Percentiles rank a stretch among this genome's conserved stretches.
These are phyloP conservation scores for Russula griseocarnosa DNA, from an alignment of 768 basidiomycete species.

Conservation along the genomic window DNA sequence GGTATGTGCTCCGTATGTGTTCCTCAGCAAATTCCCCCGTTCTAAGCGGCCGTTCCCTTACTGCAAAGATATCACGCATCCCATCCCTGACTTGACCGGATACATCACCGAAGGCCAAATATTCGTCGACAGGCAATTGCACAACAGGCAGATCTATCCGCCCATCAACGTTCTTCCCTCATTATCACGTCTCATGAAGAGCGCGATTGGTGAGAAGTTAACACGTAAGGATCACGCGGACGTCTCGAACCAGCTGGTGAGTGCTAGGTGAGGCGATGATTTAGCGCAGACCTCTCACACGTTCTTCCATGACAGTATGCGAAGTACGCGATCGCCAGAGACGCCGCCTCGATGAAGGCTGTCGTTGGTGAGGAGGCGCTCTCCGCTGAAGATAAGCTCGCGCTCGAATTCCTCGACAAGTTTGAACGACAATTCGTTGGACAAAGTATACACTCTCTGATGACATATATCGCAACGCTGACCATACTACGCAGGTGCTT, in stretches of 20 bases:
- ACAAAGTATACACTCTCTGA: constrained; percentile 58
- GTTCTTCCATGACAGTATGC: constrained; percentile 61
- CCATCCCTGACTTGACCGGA: constrained; percentile 98
- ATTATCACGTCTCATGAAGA: constrained; percentile 99
- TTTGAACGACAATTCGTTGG: constrained; percentile 98
- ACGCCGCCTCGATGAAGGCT: constrained; percentile 98
- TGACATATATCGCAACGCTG: background rate
- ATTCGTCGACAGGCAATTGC: constrained; percentile 93
- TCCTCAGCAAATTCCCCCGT: constrained; percentile 16
- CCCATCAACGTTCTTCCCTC: constrained; percentile 99
- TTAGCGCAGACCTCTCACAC: constrained; percentile 25
- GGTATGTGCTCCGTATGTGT: constrained; percentile 62
- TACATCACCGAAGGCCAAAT: constrained; percentile 99
- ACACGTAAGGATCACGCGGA: constrained; percentile 99
- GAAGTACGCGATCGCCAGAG: constrained; percentile 96
- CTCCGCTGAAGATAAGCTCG: constrained; percentile 91
- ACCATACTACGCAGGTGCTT: constrained; percentile 58
- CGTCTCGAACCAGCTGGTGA: constrained; percentile 95
- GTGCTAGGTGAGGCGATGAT: constrained; percentile 33
- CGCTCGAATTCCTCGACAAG: constrained; percentile 94
- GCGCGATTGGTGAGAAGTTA: constrained; percentile 94
- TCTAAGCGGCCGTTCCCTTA: constrained; percentile 8
- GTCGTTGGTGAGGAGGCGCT: constrained; percentile 98
- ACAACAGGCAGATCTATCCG: constrained; percentile 97
- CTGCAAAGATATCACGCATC: constrained; percentile 93